These are phyloP conservation scores for Phytophthora pinifolia DNA, from an alignment of 352 stramenopile genomes.

Conservation along the genomic window DNA sequence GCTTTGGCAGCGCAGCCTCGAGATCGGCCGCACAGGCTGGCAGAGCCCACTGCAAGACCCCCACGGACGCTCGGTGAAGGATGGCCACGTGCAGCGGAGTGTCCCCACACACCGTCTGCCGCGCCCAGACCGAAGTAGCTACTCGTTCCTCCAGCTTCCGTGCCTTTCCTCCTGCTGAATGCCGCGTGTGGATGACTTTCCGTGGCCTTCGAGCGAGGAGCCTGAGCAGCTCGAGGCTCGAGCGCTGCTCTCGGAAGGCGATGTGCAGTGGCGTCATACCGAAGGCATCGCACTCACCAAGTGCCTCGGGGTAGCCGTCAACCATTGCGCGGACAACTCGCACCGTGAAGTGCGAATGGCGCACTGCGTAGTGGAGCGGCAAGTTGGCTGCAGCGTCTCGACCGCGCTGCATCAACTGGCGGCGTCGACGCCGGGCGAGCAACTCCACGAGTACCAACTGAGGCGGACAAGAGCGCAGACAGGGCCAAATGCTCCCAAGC, in stretches of 20 bases:
- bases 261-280: conserved; percentile 69
- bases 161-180: not conserved
- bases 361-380: conserved; percentile 62
- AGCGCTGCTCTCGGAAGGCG: conserved; percentile 43
- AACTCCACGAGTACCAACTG: conserved; percentile 48
- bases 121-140: conserved; percentile 17
- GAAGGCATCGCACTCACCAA: conserved; percentile 43
- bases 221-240: conserved; percentile 21
- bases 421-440: conserved; percentile 46
- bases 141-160: not conserved
- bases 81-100: conserved; percentile 44
- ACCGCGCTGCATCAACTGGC: conserved; percentile 55
- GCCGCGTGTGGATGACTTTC: not conserved
- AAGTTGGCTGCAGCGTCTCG: conserved; percentile 40
- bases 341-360: conserved; percentile 34
- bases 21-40: conserved; percentile 5
- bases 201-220: conserved; percentile 26
- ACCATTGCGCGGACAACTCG: conserved; percentile 42
- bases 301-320: conserved; percentile 39
- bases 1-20: not conserved
- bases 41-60: conserved; percentile 41
- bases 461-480: conserved; percentile 26
- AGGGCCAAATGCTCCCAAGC: conserved; percentile 50
- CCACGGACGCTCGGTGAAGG: conserved; percentile 34
- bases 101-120: conserved; percentile 32